Evolutionary conservation across 2,329 filamentous ascomycete species (phyloP).

Genomic region (Monosporascus sp.): DNA sequence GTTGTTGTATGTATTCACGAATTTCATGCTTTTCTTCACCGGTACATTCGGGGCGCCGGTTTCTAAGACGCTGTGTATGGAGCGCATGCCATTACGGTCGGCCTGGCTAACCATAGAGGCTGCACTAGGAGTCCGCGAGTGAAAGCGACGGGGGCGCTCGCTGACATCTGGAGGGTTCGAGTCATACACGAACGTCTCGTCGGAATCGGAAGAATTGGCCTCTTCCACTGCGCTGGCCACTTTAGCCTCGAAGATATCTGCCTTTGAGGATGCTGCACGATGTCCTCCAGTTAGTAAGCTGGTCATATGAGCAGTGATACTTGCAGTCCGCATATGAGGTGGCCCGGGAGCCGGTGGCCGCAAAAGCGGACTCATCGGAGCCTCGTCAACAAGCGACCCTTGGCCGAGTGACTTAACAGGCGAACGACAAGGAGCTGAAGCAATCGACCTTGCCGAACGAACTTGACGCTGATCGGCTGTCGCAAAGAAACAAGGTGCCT

Average conservation of each 20-base stretch:
- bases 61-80: constrained; percentile 65
- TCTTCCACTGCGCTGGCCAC: constrained; percentile 95
- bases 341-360: constrained; percentile 11
- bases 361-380: constrained; percentile 15
- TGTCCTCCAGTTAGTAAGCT: constrained; percentile 38
- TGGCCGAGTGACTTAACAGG: constrained; percentile 30
- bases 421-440: constrained; percentile 27
- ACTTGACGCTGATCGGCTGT: constrained; percentile 34
- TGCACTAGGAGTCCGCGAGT: constrained; percentile 90
- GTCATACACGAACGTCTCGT: constrained; percentile 98
- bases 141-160: constrained; percentile 68
- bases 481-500: constrained; percentile 35
- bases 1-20: constrained; percentile 72
- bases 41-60: constrained; percentile 45
- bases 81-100: constrained; percentile 55
- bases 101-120: constrained; percentile 74
- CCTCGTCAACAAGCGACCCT: constrained; percentile 28
- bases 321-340: constrained; percentile 19
- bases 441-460: constrained; percentile 33
- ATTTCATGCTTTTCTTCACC: constrained; percentile 94
- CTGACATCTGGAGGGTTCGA: constrained; percentile 77
- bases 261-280: constrained; percentile 77
- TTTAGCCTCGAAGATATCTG: constrained; percentile 96
- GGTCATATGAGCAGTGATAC: constrained; percentile 34
- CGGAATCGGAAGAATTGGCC: constrained; percentile 92